phyloP scores from a whole-genome alignment of 768 basidiomycete species.

The Russula earlei region DNA sequence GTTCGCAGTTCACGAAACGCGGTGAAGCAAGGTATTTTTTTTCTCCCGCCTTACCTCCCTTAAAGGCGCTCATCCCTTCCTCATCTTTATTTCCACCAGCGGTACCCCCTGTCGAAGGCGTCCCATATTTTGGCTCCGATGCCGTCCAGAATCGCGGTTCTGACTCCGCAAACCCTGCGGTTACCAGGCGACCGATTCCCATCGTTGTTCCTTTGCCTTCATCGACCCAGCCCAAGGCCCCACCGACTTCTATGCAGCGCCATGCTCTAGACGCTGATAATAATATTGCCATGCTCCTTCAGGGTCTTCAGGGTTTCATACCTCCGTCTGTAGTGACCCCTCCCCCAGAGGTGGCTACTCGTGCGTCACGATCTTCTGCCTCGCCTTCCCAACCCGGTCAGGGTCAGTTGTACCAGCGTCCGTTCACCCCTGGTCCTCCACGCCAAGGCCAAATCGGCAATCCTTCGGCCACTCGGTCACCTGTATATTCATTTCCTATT shows the following conservation, averaged over 20 bases:
- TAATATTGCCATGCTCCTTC: constrained; percentile 53
- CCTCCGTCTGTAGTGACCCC: constrained; percentile 20
- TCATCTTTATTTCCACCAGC: constrained; percentile 65
- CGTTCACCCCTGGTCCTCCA: constrained; percentile 8
- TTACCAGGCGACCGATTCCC: constrained; percentile 16
- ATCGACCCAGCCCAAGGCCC: too few species aligned
- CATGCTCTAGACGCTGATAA: constrained; percentile 31
- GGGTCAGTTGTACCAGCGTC: constrained; percentile 4
- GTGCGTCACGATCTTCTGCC: constrained; percentile 43
- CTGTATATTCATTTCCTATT: constrained; percentile 49
- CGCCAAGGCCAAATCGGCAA: constrained; percentile 20
- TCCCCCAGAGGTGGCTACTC: constrained; percentile 26
- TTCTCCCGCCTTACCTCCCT: background rate
- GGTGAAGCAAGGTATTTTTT: constrained; percentile 51
- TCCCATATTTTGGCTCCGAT: constrained; percentile 78
- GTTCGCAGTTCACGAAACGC: constrained; percentile 62
- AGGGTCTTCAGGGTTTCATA: too few species aligned
- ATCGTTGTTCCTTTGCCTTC: too few species aligned
- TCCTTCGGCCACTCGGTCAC: constrained; percentile 41
- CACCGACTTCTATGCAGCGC: too few species aligned
- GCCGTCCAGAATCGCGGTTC: constrained; percentile 36
- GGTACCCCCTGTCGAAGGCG: constrained; percentile 52
- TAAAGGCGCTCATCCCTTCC: constrained; percentile 59
- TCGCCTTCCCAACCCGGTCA: constrained; percentile 34
- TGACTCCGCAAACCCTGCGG: constrained; percentile 14